Conservation (phyloP, 2,329 filamentous ascomycete species). For the Ceratocystis smalleyi region DNA sequence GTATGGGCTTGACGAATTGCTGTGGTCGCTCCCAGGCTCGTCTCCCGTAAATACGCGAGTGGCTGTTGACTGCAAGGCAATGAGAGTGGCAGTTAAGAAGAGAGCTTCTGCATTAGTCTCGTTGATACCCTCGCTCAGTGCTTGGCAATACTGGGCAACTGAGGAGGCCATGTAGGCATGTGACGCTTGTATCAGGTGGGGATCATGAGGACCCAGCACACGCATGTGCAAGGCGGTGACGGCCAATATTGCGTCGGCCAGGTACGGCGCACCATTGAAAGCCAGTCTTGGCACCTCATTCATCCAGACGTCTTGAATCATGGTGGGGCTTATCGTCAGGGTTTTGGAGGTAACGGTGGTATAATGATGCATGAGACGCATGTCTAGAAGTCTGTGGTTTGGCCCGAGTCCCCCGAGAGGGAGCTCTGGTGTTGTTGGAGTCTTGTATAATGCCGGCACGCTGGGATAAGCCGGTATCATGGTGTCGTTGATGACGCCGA, state of each 20-base stretch:
- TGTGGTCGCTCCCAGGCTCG: constrained; percentile 27
- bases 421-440: constrained; percentile 21
- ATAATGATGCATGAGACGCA: constrained; percentile 50
- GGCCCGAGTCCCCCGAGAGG: constrained; percentile 16
- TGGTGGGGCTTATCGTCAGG: constrained; percentile 37
- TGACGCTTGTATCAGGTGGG: constrained; percentile 43
- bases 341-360: constrained; percentile 45
- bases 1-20: constrained; percentile 33
- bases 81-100: constrained; percentile 46
- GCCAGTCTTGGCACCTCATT: constrained; percentile 45
- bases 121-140: constrained; percentile 41
- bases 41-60: constrained; percentile 46
- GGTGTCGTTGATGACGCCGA: constrained; percentile 18
- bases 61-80: constrained; percentile 52
- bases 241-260: constrained; percentile 48
- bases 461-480: constrained; percentile 14
- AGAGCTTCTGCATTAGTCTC: constrained; percentile 45
- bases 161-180: constrained; percentile 51
- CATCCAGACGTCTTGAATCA: constrained; percentile 43
- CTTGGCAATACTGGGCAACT: constrained; percentile 42
- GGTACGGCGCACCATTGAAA: constrained; percentile 41
- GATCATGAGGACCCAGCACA: constrained; percentile 40
- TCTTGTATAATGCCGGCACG: constrained; percentile 23
- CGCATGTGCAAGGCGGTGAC: constrained; percentile 49
- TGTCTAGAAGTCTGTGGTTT: constrained; percentile 35